Evolutionary conservation across 2,329 filamentous ascomycete genomes (phyloP), one percentile per base, ranked within the genome.

Genomic region (Botrytis deweyae): DNA sequence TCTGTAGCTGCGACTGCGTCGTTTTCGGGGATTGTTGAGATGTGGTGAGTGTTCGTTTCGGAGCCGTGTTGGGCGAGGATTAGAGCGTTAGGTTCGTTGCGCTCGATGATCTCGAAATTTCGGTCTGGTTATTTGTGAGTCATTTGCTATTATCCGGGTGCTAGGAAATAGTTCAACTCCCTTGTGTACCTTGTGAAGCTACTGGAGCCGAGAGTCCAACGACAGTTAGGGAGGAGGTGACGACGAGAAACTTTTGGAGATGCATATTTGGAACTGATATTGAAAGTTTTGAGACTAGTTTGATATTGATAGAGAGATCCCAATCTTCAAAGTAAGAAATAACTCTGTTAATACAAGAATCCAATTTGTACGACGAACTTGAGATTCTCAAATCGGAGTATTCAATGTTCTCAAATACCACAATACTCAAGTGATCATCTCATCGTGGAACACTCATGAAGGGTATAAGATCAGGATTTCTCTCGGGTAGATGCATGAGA

Each of bases 161-260:
- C 10, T 25, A n/a, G 4, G 3, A 3, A n/a, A 40, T 40, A 40
- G 22, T 14, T 5, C 0, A n/a, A 16, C 4, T 6, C 7, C 8
- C 61, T 8, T 63, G 40, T 12, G 1, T 42, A 63, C 61, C 61
- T 42, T 63, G 22, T n/a, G 61, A n/a, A 18, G 4, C 36, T 63
- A 63, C 36, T 40, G 61, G 61, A n/a, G 61, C 38, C 0, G 61
- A 63, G 6, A 63, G 7, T 20, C 25, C 61, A n/a, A 63, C 36
- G 61, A 63, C 36, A n/a, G 61, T n/a, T 4, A 63, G 36, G 25
- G 61, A 63, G 10, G 38, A 18, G 14, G n/a, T 14, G 40, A 42
- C 25, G 8, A n/a, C 22, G 36, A 63, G 36, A 1, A 63, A 4
- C 1, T n/a, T 63, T 63, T 42, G 61, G 12, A 63, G 36, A 40